These are phyloP conservation scores for Phytopythium aichiense DNA, from an alignment of 352 stramenopile species.

Conservation along the genomic window DNA sequence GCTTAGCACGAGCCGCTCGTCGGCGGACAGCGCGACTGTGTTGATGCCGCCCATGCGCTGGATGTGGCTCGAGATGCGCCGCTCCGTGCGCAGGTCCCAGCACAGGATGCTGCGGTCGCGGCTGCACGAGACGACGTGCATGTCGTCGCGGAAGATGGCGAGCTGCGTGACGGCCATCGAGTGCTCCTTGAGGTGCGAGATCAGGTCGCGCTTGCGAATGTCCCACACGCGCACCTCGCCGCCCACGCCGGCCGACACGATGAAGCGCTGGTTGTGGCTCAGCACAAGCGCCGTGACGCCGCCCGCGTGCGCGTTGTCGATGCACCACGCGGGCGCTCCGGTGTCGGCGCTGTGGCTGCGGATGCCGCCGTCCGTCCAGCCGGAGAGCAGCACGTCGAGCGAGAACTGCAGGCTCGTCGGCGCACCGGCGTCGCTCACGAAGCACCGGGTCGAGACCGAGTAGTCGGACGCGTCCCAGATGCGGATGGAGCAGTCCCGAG, in stretches of 20 bases:
- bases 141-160: conserved; percentile 88
- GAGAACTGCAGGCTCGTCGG: conserved; percentile 83
- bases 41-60: conserved; percentile 94
- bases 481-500: conserved; percentile 82
- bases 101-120: conserved; percentile 90
- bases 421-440: conserved; percentile 53
- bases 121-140: conserved; percentile 86
- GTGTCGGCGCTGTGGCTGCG: conserved; percentile 85
- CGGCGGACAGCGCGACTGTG: conserved; percentile 79
- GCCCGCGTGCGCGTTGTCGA: conserved; percentile 87
- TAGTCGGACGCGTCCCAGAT: conserved; percentile 92
- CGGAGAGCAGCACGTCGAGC: conserved; percentile 84
- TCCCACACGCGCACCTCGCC: conserved; percentile 94
- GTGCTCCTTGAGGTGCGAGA: conserved; percentile 92
- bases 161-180: conserved; percentile 82
- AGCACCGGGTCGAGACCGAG: conserved; percentile 40
- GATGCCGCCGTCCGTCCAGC: conserved; percentile 89
- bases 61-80: conserved; percentile 81
- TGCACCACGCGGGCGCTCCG: conserved; percentile 81
- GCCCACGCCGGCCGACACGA: conserved; percentile 72
- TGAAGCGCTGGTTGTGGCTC: conserved; percentile 89
- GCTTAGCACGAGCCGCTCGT: conserved; percentile 89
- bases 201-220: conserved; percentile 85
- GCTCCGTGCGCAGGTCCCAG: conserved; percentile 90
- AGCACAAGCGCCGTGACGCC: conserved; percentile 88